A percentile compares a stretch with the other conserved stretches of the same genome.
Evolutionary conservation across 2,329 filamentous ascomycete species (phyloP).

Genomic region (Periconia sp.): DNA sequence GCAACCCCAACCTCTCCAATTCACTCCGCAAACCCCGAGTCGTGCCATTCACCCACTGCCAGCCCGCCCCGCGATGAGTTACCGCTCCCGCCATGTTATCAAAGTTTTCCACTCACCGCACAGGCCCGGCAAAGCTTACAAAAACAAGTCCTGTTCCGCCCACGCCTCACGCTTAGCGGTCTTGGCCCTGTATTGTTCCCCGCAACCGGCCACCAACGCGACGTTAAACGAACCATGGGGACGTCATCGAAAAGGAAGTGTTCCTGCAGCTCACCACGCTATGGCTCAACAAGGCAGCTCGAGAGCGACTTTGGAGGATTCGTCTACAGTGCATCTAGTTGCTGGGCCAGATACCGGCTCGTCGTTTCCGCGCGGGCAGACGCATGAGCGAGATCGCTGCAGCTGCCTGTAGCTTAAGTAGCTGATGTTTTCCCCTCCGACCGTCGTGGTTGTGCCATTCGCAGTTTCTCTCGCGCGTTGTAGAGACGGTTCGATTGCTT

Average conservation of each 20-base stretch:
- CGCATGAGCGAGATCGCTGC: not conserved
- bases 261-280: constrained; percentile 3
- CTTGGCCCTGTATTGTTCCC: constrained; percentile 6
- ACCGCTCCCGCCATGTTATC: too few species aligned
- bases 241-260: constrained; percentile 3
- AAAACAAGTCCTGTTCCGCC: not conserved
- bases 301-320: not conserved
- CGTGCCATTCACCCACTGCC: too few species aligned
- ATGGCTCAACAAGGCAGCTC: constrained; percentile 7
- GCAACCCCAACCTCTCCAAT: too few species aligned
- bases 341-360: not conserved
- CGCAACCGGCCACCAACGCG: not conserved
- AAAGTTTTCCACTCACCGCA: not conserved
- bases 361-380: not conserved
- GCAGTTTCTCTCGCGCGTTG: not conserved
- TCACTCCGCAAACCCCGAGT: too few species aligned
- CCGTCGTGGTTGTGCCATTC: not conserved
- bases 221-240: not conserved
- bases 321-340: not conserved
- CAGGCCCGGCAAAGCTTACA: not conserved
- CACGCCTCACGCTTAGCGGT: not conserved
- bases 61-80: too few species aligned
- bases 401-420: not conserved
- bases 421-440: not conserved
- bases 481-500: not conserved